phyloP scores from a whole-genome alignment of 768 basidiomycete genomes.

The Boletus coccyginus region DNA sequence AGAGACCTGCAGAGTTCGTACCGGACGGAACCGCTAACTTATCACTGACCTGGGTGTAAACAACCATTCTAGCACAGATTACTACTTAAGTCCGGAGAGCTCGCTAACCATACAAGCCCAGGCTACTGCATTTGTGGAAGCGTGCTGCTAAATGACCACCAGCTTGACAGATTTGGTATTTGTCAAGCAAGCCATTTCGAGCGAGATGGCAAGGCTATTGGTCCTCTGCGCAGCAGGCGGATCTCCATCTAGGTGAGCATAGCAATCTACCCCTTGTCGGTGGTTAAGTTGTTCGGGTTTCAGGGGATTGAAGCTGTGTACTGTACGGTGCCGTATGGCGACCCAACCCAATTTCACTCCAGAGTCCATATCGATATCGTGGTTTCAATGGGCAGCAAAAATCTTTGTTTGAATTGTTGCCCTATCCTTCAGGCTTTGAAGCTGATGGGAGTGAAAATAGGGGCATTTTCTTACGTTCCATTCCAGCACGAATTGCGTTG shows the following conservation, averaged over 20 bases:
- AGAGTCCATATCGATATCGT: conserved; percentile 8
- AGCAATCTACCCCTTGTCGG: background rate
- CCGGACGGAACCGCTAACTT: conserved; percentile 19
- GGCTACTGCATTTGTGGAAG: conserved; percentile 36
- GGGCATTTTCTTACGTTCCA: conserved; percentile 24
- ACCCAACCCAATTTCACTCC: conserved; percentile 18
- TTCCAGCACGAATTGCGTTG: conserved; percentile 25
- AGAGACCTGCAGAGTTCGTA: conserved; percentile 18
- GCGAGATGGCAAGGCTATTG: conserved; percentile 34
- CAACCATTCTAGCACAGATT: conserved; percentile 26
- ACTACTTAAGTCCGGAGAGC: conserved; percentile 13
- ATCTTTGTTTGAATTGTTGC: conserved; percentile 22
- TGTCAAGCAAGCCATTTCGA: conserved; percentile 31
- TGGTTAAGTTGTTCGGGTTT: conserved; percentile 26
- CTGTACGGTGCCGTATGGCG: conserved; percentile 32
- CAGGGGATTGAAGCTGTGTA: conserved; percentile 15
- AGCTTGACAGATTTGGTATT: conserved; percentile 38
- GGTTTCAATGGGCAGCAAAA: conserved; percentile 14
- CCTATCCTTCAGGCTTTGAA: conserved; percentile 39
- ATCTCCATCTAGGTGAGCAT: conserved; percentile 33
- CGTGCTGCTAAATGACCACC: conserved; percentile 35
- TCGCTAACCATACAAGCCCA: conserved; percentile 31
- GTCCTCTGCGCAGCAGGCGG: conserved; percentile 36
- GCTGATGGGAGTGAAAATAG: conserved; percentile 32
- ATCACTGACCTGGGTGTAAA: conserved; percentile 32